Evolutionary conservation across 345 rosid genomes (phyloP).

Genomic region (Dimocarpus longan): DNA sequence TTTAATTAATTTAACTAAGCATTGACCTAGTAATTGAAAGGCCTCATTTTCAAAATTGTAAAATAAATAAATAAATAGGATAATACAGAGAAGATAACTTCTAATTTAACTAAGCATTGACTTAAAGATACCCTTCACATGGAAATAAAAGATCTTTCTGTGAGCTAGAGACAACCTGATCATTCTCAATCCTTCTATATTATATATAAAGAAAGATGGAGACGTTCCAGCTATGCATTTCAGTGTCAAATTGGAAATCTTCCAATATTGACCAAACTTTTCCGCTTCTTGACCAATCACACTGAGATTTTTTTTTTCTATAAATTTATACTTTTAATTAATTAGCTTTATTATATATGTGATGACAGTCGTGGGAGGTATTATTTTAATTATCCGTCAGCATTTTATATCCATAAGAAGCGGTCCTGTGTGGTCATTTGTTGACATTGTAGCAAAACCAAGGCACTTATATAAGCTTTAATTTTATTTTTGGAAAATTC

Average conservation of each 20-base stretch:
- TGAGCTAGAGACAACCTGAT: conserved; percentile 28
- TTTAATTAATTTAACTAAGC: conserved; percentile 10
- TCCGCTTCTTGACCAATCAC: conserved; percentile 46
- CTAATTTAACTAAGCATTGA: conserved; percentile 26
- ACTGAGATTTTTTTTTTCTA: conserved; percentile 41
- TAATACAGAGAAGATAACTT: neutral
- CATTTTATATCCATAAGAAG: neutral
- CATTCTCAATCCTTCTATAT: conserved; percentile 33
- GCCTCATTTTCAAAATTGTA: conserved; percentile 16
- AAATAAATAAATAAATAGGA: conserved; percentile 9
- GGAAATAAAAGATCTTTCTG: conserved; percentile 20
- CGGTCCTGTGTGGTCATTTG: neutral
- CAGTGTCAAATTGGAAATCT: conserved; percentile 28
- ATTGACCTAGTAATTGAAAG: conserved; percentile 29
- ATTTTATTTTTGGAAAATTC: neutral
- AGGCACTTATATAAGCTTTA: neutral
- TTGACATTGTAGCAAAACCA: neutral
- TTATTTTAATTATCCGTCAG: neutral
- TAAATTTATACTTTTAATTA: neutral
- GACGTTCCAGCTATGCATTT: conserved; percentile 52
- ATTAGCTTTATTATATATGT: neutral
- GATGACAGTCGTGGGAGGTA: neutral
- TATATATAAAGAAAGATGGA: neutral
- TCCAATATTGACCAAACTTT: conserved; percentile 36
- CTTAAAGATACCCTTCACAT: conserved; percentile 39